Percentiles rank a stretch among this genome's conserved stretches.
These are phyloP conservation scores for Hypoxylon sp. DNA, from an alignment of 2,329 filamentous ascomycete species.

Conservation along the genomic window DNA sequence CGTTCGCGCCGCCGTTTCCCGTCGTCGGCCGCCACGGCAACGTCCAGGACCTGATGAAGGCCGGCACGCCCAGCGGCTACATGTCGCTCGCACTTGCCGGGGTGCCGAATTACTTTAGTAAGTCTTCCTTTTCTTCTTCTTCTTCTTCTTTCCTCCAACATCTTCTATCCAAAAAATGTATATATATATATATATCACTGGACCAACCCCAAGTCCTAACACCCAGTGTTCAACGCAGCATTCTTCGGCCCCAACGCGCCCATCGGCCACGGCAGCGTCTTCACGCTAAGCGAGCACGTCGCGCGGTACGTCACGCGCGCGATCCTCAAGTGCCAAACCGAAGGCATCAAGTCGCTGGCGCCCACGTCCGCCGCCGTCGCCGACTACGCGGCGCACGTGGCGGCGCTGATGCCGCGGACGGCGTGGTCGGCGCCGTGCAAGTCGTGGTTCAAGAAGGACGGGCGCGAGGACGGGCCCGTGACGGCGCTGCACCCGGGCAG, in stretches of 20 bases:
- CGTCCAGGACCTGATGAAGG: constrained; percentile 61
- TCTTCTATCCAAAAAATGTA: too few relatives aligned
- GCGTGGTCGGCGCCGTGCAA: constrained; percentile 61
- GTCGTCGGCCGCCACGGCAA: constrained; percentile 63
- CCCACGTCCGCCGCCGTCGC: constrained; percentile 61
- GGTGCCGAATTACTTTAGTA: constrained; percentile 68
- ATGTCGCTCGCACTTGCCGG: constrained; percentile 65
- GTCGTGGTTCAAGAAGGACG: constrained; percentile 65
- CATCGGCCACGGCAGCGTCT: constrained; percentile 63
- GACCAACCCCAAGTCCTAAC: too few relatives aligned
- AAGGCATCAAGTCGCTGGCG: constrained; percentile 60
- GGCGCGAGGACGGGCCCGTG: constrained; percentile 56
- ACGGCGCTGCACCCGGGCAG: constrained; percentile 64
- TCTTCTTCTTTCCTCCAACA: background rate
- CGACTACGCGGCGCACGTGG: constrained; percentile 63
- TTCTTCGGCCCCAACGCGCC: constrained; percentile 66
- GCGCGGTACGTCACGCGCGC: constrained; percentile 63
- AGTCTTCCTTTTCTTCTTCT: constrained; percentile 41
- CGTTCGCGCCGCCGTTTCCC: constrained; percentile 64
- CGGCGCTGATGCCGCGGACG: constrained; percentile 65
- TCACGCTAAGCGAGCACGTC: constrained; percentile 64
- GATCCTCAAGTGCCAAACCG: constrained; percentile 63
- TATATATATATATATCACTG: too few relatives aligned
- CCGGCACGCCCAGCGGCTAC: constrained; percentile 61
- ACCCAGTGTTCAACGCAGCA: too few relatives aligned